Base-by-base conservation (phyloP, 495 filamentous ascomycete species). In the Annulohypoxylon maeteangense region DNA sequence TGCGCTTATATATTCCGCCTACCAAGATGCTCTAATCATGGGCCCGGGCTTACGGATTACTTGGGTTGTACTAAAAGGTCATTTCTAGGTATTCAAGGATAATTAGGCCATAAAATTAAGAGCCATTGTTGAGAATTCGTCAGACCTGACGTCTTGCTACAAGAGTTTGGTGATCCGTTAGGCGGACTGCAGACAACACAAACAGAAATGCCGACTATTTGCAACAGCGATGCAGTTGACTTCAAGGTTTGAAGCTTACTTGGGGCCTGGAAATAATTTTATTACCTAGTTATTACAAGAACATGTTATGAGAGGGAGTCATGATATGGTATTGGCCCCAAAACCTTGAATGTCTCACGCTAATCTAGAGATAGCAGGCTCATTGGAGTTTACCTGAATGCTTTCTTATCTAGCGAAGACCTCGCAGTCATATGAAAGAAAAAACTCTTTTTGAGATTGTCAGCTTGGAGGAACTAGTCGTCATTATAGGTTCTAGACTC, bases 151-250 rank as follows among this genome's bases (percentile, higher is more conserved):
- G 27, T 14, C 27, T 69, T 31, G 29, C 66, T 51, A 55, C 25
- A 57, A 6, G 22, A 22, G 47, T 55, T 56, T 36, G 16, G 20
- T 59, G 29, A 34, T 29, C 48, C 4, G 7, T 62, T 62, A 71
- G 68, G 64, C 64, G 36, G 59, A 56, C 27, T 64, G 53, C 59
- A 67, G 45, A 61, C 27, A 40, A 32, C 5, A 47, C 69, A 67
- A 72, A 67, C 58, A 60, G n/a, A 54, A 54, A 54, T 34, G 32
- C 6, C 32, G 11, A 16, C 4, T 31, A 34, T 54, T 18, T 32
- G 34, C 4, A 34, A 31, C 0, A 34, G 10, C 4, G 7, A 25
- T 34, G 4, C 20, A 10, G 7, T 20, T 25, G 12, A 34, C 27
- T 54, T n/a, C n/a, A n/a, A n/a, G n/a, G n/a, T n/a, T 7, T 50